Conservation (phyloP, 306 rosid genomes). For the Pterocarpus macrocarpus region DNA sequence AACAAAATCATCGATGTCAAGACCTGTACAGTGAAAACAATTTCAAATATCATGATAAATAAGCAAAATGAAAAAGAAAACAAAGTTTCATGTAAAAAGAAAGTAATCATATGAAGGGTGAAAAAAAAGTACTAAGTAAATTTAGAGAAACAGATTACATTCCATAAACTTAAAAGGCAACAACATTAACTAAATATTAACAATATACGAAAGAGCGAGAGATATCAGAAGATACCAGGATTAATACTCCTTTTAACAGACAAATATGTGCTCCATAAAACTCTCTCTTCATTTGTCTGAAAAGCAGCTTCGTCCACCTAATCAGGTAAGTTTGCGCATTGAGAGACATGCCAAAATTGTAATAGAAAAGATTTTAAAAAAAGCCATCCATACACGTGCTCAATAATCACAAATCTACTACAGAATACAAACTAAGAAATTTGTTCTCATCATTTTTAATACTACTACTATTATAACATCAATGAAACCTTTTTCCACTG, state of each 20-base stretch:
- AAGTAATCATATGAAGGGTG: neutral
- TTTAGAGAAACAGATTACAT: constrained; percentile 9
- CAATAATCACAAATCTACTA: neutral
- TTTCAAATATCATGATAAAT: constrained; percentile 13
- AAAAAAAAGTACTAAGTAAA: neutral
- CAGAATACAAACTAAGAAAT: constrained; percentile 13
- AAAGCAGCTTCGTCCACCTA: constrained; percentile 84
- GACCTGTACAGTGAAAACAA: constrained; percentile 57
- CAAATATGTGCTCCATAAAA: constrained; percentile 77
- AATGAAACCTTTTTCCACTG: neutral
- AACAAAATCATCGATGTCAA: constrained; percentile 72
- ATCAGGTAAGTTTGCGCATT: constrained; percentile 30
- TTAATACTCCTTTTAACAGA: constrained; percentile 60
- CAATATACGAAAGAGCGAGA: neutral
- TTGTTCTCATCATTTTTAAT: constrained; percentile 6
- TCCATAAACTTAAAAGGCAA: neutral
- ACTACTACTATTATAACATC: neutral
- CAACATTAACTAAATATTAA: neutral
- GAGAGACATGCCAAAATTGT: constrained; percentile 20
- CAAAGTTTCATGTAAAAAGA: neutral
- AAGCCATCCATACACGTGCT: constrained; percentile 9
- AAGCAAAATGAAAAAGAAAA: constrained; percentile 5
- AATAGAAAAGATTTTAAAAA: neutral
- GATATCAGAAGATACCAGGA: constrained; percentile 61
- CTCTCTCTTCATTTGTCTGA: constrained; percentile 80